phyloP scores from a whole-genome alignment of 108 stramenopile genomes.

The Stephanodiscus triporus region DNA sequence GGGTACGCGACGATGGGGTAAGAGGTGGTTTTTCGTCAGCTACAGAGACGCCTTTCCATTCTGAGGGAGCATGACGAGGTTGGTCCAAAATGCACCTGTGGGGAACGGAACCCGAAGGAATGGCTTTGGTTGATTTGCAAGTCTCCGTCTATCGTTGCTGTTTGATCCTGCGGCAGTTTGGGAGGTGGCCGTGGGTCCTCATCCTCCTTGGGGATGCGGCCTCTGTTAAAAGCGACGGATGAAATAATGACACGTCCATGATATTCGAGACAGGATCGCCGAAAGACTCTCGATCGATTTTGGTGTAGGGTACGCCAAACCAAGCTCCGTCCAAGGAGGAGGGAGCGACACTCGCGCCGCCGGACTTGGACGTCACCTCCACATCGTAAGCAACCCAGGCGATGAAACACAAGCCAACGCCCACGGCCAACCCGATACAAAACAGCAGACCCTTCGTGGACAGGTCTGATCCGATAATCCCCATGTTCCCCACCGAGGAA shows the following conservation, averaged over 20 bases:
- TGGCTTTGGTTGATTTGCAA: conserved; percentile 25
- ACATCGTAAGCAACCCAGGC: conserved; percentile 27
- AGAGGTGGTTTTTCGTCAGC: no score
- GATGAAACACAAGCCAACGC: conserved; percentile 33
- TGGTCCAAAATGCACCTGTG: conserved; percentile 89
- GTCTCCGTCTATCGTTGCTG: neutral
- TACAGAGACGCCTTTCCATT: neutral
- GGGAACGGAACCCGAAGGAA: conserved; percentile 83
- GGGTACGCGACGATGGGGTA: conserved; percentile 83
- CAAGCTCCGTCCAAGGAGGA: conserved; percentile 9
- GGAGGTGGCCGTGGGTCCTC: neutral
- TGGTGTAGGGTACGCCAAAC: conserved; percentile 56
- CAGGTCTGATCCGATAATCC: no score
- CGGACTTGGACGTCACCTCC: conserved; percentile 7
- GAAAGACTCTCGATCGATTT: conserved; percentile 62
- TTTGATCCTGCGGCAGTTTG: conserved; percentile 16
- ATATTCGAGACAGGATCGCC: conserved; percentile 69
- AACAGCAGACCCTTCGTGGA: conserved; percentile 20
- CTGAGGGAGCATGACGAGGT: conserved; percentile 65
- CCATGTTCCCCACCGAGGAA: no score
- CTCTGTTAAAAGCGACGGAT: conserved; percentile 60
- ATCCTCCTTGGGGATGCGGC: conserved; percentile 4
- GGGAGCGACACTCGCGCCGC: conserved; percentile 7
- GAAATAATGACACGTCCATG: conserved; percentile 63
- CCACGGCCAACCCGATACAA: conserved; percentile 38